Conservation (phyloP, 2,329 filamentous ascomycete genomes). For the Pleomassaria siparia region DNA sequence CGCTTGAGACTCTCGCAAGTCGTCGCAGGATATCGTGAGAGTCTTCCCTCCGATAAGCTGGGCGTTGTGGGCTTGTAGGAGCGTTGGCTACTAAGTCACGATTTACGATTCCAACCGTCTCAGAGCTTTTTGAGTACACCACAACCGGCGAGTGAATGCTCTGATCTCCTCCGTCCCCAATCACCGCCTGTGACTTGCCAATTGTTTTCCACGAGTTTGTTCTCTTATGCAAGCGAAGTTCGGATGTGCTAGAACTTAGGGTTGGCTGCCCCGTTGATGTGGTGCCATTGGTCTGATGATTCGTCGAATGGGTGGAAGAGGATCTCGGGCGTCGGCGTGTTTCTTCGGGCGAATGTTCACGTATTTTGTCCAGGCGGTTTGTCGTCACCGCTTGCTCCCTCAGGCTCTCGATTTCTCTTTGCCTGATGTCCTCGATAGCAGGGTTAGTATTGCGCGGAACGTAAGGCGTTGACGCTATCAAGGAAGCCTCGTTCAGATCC, state of each 20-base stretch:
- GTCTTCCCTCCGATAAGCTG: slow-evolving; percentile 43
- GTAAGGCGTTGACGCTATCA: slow-evolving; percentile 52
- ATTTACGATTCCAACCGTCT: slow-evolving; percentile 35
- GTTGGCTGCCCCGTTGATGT: slow-evolving; percentile 6
- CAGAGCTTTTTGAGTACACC: slow-evolving; percentile 36
- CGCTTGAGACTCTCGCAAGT: slow-evolving; percentile 49
- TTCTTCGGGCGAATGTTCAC: slow-evolving; percentile 34
- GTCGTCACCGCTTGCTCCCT: slow-evolving; percentile 38
- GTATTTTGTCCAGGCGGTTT: slow-evolving; percentile 29
- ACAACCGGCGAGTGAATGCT: slow-evolving; percentile 31
- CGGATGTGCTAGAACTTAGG: slow-evolving; percentile 10
- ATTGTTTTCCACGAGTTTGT: slow-evolving; percentile 34
- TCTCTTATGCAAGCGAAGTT: slow-evolving; percentile 21
- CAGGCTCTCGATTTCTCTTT: slow-evolving; percentile 44
- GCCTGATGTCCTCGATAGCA: slow-evolving; percentile 46
- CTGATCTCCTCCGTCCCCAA: slow-evolving; percentile 24
- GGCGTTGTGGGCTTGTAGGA: slow-evolving; percentile 25
- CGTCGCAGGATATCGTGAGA: slow-evolving; percentile 50
- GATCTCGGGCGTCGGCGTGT: slow-evolving; percentile 18
- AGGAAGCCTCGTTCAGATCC: slow-evolving; percentile 49
- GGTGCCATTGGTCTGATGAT: slow-evolving; percentile 6
- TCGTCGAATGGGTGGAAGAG: slow-evolving; percentile 14
- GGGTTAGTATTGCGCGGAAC: slow-evolving; percentile 45
- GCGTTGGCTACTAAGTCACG: slow-evolving; percentile 26
- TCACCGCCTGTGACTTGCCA: slow-evolving; percentile 29